Evolutionary conservation across 441 rosid species (phyloP).

Genomic region (Syzygium malaccense): DNA sequence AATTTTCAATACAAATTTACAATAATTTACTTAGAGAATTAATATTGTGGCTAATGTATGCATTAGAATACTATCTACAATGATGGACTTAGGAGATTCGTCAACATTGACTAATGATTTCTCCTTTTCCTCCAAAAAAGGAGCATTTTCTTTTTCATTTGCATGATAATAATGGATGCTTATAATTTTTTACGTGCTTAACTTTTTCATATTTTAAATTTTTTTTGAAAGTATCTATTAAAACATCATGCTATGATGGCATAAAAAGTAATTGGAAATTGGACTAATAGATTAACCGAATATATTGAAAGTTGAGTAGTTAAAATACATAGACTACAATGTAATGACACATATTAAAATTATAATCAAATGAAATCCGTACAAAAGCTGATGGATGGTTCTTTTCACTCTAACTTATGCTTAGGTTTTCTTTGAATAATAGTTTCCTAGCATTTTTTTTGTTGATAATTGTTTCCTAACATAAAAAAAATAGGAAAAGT

Average conservation of each 20-base stretch:
- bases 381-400: background rate
- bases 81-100: background rate
- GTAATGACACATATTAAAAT: too few relatives aligned
- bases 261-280: too few relatives aligned
- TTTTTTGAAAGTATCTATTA: background rate
- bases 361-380: too few relatives aligned
- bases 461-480: too few relatives aligned
- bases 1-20: too few relatives aligned
- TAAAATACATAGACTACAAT: too few relatives aligned
- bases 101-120: background rate
- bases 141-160: background rate
- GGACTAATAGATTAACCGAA: too few relatives aligned
- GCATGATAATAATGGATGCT: background rate
- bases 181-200: background rate
- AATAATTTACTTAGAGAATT: too few relatives aligned
- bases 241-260: background rate
- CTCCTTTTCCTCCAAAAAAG: background rate
- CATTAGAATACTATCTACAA: background rate
- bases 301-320: too few relatives aligned
- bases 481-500: background rate
- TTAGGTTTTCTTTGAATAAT: too few relatives aligned
- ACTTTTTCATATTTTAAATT: background rate
- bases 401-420: background rate
- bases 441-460: too few relatives aligned
- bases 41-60: too few relatives aligned